A percentile compares a stretch with the other conserved stretches of the same genome.
Conservation (phyloP, 2,329 filamentous ascomycete species). For the Neoarthrinium moseri region DNA sequence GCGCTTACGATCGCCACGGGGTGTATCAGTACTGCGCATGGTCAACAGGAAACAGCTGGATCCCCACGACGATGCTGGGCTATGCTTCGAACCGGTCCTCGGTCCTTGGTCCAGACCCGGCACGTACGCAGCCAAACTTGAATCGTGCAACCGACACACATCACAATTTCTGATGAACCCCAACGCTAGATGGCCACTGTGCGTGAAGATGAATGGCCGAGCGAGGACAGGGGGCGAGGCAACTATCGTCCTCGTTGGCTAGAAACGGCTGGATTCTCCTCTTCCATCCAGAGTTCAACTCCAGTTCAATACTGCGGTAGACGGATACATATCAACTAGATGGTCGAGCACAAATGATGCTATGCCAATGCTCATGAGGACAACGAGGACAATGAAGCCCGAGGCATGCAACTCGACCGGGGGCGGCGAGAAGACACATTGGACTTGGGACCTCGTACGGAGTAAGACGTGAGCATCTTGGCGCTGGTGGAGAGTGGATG, state of each 20-base stretch:
- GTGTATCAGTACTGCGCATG: background rate
- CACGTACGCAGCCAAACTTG: constrained; percentile 3
- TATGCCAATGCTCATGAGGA: too few species aligned
- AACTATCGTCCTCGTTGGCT: too few species aligned
- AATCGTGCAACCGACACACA: constrained; percentile 6
- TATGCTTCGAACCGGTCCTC: background rate
- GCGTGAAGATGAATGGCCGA: constrained; percentile 2
- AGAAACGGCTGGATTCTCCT: too few species aligned
- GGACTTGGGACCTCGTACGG: background rate
- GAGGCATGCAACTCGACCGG: too few species aligned
- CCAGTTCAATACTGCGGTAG: too few species aligned
- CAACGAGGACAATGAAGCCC: too few species aligned
- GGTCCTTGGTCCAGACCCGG: background rate
- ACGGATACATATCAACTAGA: too few species aligned
- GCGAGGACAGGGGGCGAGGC: background rate
- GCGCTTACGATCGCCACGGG: background rate
- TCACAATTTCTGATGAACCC: background rate
- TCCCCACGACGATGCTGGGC: constrained; percentile 2
- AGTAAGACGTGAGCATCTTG: background rate
- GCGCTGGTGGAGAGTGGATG: background rate
- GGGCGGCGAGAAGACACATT: too few species aligned
- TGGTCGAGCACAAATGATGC: too few species aligned
- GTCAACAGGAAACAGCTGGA: background rate
- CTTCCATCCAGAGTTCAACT: too few species aligned
- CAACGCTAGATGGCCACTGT: background rate